These are phyloP conservation scores for Coprinopsis strossmayeri DNA, from an alignment of 768 basidiomycete species.

Conservation along the genomic window DNA sequence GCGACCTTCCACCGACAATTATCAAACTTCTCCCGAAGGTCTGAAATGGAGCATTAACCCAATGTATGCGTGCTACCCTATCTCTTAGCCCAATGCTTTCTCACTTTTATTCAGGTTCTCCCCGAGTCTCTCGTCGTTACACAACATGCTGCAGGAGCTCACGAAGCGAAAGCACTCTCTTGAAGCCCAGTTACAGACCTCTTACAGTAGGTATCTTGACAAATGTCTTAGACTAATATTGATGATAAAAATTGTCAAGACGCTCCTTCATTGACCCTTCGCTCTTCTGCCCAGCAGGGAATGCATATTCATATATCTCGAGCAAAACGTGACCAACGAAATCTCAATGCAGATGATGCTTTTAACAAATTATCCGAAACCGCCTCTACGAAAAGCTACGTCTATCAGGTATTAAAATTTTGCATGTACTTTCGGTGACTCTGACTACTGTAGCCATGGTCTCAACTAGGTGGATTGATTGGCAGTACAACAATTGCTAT, in stretches of 20 bases:
- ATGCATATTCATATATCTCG: slow-evolving; percentile 69
- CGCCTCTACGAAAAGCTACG: slow-evolving; percentile 61
- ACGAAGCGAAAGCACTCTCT: slow-evolving; percentile 36
- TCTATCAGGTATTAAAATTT: slow-evolving; percentile 44
- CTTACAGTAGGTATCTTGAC: too few species aligned
- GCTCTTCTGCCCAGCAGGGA: slow-evolving; percentile 61
- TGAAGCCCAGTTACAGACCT: too few species aligned
- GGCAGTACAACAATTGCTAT: slow-evolving; percentile 50
- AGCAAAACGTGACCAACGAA: slow-evolving; percentile 53
- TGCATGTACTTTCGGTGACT: not conserved
- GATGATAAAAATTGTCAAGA: too few species aligned
- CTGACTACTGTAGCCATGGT: slow-evolving; percentile 53
- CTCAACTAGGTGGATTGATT: slow-evolving; percentile 64
- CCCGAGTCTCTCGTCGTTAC: slow-evolving; percentile 39
- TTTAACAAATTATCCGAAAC: slow-evolving; percentile 61
- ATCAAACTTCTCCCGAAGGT: slow-evolving; percentile 14
- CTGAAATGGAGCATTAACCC: slow-evolving; percentile 60
- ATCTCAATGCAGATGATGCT: slow-evolving; percentile 35
- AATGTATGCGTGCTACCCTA: slow-evolving; percentile 36
- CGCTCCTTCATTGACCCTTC: slow-evolving; percentile 66
- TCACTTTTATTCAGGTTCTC: slow-evolving; percentile 74
- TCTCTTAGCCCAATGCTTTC: too few species aligned
- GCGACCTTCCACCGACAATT: slow-evolving; percentile 5
- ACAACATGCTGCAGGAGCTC: slow-evolving; percentile 39
- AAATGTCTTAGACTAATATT: slow-evolving; percentile 1